phyloP scores from a whole-genome alignment of 768 basidiomycete species.

The Gelatoporia subvermispora region DNA sequence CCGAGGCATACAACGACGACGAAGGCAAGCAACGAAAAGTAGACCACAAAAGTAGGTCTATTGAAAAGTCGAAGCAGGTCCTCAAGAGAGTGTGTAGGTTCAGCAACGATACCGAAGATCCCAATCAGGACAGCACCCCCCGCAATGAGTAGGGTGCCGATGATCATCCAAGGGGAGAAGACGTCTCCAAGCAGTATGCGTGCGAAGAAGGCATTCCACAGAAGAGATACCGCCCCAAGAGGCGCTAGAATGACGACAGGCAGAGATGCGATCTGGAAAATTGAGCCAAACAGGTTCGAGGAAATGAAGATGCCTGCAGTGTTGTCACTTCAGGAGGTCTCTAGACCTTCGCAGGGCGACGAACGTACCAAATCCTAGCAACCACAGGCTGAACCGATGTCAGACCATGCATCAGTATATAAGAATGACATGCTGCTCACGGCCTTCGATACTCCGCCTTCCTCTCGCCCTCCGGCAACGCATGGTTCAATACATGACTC shows the following conservation, averaged over 20 bases:
- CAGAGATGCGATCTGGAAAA: slow-evolving; percentile 90
- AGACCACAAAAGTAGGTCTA: slow-evolving; percentile 72
- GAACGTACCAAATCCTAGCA: slow-evolving; percentile 66
- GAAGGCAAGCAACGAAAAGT: slow-evolving; percentile 70
- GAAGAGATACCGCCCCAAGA: slow-evolving; percentile 84
- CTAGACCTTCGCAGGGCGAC: background rate
- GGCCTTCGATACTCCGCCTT: slow-evolving; percentile 75
- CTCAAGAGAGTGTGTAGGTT: slow-evolving; percentile 80
- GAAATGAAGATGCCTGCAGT: slow-evolving; percentile 66
- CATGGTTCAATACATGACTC: slow-evolving; percentile 83
- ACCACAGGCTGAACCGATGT: slow-evolving; percentile 61
- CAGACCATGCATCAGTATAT: slow-evolving; percentile 3
- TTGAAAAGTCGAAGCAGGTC: slow-evolving; percentile 76
- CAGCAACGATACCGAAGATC: slow-evolving; percentile 87
- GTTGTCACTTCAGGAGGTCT: background rate
- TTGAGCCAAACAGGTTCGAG: slow-evolving; percentile 82
- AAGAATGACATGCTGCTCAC: slow-evolving; percentile 36
- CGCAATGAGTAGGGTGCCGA: slow-evolving; percentile 86
- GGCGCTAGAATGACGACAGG: slow-evolving; percentile 95
- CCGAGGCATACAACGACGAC: slow-evolving; percentile 55
- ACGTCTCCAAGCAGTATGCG: slow-evolving; percentile 77
- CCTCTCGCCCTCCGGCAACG: slow-evolving; percentile 57
- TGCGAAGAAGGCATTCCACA: slow-evolving; percentile 95
- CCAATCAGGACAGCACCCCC: slow-evolving; percentile 87
- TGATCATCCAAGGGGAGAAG: slow-evolving; percentile 78